phyloP scores from a whole-genome alignment of 106 monocot species.

The Dendrobium nobile region DNA sequence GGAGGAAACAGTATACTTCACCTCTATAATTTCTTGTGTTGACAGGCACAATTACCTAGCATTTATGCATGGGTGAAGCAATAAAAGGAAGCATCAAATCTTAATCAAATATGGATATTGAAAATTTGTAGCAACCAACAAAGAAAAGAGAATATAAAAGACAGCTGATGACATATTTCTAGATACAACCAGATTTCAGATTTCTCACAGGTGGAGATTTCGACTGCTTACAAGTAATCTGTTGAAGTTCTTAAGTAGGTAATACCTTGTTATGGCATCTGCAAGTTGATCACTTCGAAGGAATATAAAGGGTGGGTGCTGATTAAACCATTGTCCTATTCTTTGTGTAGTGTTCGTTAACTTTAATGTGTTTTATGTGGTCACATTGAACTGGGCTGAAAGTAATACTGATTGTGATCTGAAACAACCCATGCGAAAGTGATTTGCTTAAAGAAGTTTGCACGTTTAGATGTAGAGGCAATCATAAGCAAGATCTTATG shows the following conservation, averaged over 20 bases:
- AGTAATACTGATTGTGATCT: not conserved
- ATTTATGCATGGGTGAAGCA: not conserved
- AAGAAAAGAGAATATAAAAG: not conserved
- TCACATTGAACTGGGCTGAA: not conserved
- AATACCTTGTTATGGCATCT: no score
- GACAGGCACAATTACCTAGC: not conserved
- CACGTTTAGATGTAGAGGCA: no score
- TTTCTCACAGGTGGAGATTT: not conserved
- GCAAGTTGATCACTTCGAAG: no score
- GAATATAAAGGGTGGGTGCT: no score
- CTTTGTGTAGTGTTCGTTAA: not conserved
- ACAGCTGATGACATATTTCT: no score
- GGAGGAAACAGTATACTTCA: not conserved
- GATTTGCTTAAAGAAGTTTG: no score
- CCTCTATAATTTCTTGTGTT: not conserved
- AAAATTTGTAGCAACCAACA: not conserved
- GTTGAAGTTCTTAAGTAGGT: no score
- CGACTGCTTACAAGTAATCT: no score
- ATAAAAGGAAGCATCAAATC: not conserved
- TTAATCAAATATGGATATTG: not conserved
- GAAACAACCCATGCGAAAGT: no score
- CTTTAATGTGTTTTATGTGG: not conserved
- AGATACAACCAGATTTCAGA: not conserved
- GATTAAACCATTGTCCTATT: not conserved
- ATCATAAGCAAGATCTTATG: no score